Percentiles rank a stretch among this genome's conserved stretches.
Evolutionary conservation across 2,329 filamentous ascomycete species (phyloP).

Genomic region (Aphanocladium album): DNA sequence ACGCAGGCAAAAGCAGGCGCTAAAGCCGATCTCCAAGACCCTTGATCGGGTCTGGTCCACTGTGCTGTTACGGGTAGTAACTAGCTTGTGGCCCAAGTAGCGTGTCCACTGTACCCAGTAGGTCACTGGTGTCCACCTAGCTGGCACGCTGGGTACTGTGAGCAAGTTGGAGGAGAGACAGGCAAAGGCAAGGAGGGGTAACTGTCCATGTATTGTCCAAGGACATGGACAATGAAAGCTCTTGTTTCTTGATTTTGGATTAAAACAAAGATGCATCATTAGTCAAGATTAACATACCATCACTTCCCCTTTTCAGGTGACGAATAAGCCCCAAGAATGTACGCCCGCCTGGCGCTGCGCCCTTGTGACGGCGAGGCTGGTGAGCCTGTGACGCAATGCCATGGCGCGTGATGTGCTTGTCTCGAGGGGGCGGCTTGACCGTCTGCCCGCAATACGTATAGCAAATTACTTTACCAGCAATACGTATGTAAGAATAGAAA

Average conservation of each 20-base stretch:
- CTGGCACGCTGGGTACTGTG: not conserved
- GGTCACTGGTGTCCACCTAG: no score
- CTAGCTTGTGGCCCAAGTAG: no score
- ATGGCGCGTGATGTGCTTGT: constrained; percentile 10
- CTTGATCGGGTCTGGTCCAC: not conserved
- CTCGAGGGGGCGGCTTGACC: not conserved
- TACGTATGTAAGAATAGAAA: no score
- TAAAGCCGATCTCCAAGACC: not conserved
- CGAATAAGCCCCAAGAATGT: constrained; percentile 4
- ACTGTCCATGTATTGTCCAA: not conserved
- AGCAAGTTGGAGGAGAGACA: not conserved
- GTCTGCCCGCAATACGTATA: no score
- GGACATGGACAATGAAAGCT: not conserved
- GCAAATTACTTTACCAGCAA: no score
- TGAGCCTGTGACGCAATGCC: constrained; percentile 10
- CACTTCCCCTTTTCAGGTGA: not conserved
- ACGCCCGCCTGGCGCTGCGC: not conserved
- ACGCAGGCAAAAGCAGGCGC: no score
- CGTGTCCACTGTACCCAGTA: no score
- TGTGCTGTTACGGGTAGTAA: no score
- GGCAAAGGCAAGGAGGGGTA: not conserved
- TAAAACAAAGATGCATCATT: not conserved
- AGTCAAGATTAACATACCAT: no score
- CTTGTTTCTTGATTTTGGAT: not conserved
- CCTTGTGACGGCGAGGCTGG: constrained; percentile 7